Base-by-base conservation (phyloP, 176 grass and related monocot species). In the Juncus inflexus region DNA sequence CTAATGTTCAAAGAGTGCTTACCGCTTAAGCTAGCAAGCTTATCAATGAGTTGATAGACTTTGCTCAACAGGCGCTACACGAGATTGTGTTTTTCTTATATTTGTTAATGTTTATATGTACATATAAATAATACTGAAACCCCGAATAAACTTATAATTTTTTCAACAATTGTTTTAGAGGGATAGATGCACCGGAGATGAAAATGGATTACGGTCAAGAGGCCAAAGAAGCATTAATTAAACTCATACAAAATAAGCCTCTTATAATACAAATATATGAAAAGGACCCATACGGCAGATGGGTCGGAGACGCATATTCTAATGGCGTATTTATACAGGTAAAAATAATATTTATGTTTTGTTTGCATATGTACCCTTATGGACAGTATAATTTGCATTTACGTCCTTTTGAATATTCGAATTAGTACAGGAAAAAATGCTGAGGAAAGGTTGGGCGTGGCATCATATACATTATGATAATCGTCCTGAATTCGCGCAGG, bases 161-260 rank as follows among this genome's bases (percentile, higher is more conserved):
- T 28, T 0, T 28, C 19, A 28, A 28, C 19, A 28, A 28, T 28
- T 28, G 19, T 28, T 28, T 28, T 45, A 89, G 90, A 72, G 80
- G 86, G 55, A 69, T 90, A 15, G 90, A 95, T 60, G 86, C 90
- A 63, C 86, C 83, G 3, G 80, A 90, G 50, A 62, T 77, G 68
- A 42, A 75, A 7, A 80, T 80, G 85, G 37, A 55, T 50, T 83
- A 83, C 28, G 85, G 82, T 16, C 50, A 83, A 39, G 82, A 95
- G 50, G 78, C 90, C 0, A 81, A 51, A 69, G 73, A 62, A 58
- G 90, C 55, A 49, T 71, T 95, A 6, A 67, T 38, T 40, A 83
- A 79, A 37, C 90, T 89, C 37, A 75, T 86, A 50, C 67, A 77
- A 13, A 79, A 52, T 56, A 86, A 81, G 68, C 70, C 60, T 3